A percentile compares a stretch with the other conserved stretches of the same genome.
phyloP scores from a whole-genome alignment of 1,284 basidiomycete species.

The Clitocybe nebularis region DNA sequence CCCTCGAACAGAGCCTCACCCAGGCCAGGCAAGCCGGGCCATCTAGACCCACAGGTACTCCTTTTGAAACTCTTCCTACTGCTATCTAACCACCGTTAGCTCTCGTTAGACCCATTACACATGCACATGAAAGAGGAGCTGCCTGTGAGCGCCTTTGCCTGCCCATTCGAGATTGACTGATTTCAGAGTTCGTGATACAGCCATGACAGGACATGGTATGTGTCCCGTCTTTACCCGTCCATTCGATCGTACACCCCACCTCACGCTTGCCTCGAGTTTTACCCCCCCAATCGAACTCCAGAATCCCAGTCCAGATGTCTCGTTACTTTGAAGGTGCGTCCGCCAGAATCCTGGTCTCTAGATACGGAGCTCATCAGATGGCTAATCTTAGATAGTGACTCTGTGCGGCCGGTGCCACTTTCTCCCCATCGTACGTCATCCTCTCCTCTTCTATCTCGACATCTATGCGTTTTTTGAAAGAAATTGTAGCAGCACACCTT shows the following conservation, averaged over 20 bases:
- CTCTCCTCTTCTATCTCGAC: constrained; percentile 1
- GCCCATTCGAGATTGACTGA: no score
- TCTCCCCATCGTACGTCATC: background rate
- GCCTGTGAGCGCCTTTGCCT: background rate
- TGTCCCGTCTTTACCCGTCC: background rate
- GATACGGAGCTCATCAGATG: background rate
- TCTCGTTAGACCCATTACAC: background rate
- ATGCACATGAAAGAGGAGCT: background rate
- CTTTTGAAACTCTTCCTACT: background rate
- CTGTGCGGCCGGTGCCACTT: constrained; percentile 3
- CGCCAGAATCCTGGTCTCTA: constrained; percentile 3
- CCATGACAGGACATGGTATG: background rate
- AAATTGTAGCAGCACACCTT: no score
- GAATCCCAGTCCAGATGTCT: constrained; percentile 1
- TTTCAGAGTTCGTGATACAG: no score
- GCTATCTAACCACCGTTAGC: background rate
- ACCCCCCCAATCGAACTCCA: constrained; percentile 6
- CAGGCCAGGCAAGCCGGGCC: constrained; percentile 13
- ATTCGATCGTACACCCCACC: constrained; percentile 4
- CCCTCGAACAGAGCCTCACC: constrained; percentile 27
- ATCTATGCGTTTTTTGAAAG: no score
- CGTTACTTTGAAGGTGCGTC: constrained; percentile 10
- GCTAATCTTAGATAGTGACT: constrained; percentile 5
- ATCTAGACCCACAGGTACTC: constrained; percentile 9
- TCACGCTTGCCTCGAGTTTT: constrained; percentile 15